Conservation (phyloP, 441 rosid genomes). For the Eutrema salsugineum region DNA sequence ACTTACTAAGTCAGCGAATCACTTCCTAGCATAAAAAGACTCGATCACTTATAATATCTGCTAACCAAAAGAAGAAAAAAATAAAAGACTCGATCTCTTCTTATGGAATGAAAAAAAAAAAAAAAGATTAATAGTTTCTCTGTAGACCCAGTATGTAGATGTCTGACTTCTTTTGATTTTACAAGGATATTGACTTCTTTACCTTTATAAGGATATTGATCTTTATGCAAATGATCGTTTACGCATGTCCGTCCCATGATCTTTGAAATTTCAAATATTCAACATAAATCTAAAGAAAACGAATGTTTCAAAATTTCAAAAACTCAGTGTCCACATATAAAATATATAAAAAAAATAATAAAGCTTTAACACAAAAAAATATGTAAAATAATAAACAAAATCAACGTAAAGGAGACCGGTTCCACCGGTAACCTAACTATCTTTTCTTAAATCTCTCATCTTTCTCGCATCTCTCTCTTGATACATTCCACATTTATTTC, state of each 20-base stretch:
- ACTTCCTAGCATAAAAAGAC: no score
- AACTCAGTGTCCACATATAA: slow-evolving; percentile 4
- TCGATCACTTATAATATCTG: no score
- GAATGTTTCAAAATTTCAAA: not conserved
- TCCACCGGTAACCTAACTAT: slow-evolving; percentile 29
- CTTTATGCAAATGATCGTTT: not conserved
- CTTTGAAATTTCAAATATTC: slow-evolving; percentile 15
- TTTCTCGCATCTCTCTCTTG: slow-evolving; percentile 1
- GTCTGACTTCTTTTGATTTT: not conserved
- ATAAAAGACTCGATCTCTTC: no score
- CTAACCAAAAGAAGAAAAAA: no score
- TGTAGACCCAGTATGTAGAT: not conserved
- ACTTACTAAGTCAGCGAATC: no score
- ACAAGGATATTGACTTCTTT: not conserved
- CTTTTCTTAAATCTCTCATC: slow-evolving; percentile 11
- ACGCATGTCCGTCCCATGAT: slow-evolving; percentile 7
- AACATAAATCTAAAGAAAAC: not conserved
- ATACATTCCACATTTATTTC: slow-evolving; percentile 4
- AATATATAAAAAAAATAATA: no score
- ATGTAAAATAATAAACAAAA: not conserved
- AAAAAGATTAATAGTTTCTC: no score
- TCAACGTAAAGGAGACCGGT: slow-evolving; percentile 24
- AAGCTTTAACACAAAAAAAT: no score
- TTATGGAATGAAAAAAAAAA: no score
- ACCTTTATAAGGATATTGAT: not conserved